Evolutionary conservation across 176 grass and related monocot genomes (phyloP), one percentile per base, ranked within the genome.

Genomic region (Saccharum spontaneum): DNA sequence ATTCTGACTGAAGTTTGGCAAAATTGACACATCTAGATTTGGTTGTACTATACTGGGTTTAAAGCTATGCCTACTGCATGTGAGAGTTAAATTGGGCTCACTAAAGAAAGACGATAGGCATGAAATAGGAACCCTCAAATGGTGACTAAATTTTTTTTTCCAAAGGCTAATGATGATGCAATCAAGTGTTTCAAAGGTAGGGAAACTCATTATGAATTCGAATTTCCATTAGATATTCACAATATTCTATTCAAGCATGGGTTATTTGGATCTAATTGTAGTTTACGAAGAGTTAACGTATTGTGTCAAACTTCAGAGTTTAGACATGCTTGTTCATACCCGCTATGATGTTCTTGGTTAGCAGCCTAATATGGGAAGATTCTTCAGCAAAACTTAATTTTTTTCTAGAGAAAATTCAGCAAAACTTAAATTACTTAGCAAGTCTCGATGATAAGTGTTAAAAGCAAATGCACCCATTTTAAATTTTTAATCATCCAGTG

Each of bases 21-120:
- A 77, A 81, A 36, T 43, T 20, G 77, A 40, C n/a, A 44, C 14
- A 81, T 75, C 55, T 43, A 7, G 5, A 81, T 54, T 54, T 75
- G 23, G 46, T 31, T 43, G 7, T 20, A 41, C 46, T 57, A 43
- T 67, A 30, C 37, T 49, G 15, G 44, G n/a, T 34, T n/a, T 10
- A 17, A 22, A 67, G 38, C 62, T 68, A 59, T 75, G 7, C 33
- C 22, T 26, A 31, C 8, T 69, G 44, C 78, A 55, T 23, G n/a
- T n/a, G 71, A 5, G 31, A 67, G 50, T 81, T 81, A 55, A 37
- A 30, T 16, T 20, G 78, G 23, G 18, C 73, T 45, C 12, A 10
- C 78, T 45, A 75, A 41, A 73, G 17, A 67, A 86, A 67, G 14
- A 40, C 54, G 10, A 57, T 17, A 43, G 49, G 43, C n/a, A 37